These are phyloP conservation scores for Xylaria multiplex DNA, from an alignment of 2,329 filamentous ascomycete species.

Conservation along the genomic window DNA sequence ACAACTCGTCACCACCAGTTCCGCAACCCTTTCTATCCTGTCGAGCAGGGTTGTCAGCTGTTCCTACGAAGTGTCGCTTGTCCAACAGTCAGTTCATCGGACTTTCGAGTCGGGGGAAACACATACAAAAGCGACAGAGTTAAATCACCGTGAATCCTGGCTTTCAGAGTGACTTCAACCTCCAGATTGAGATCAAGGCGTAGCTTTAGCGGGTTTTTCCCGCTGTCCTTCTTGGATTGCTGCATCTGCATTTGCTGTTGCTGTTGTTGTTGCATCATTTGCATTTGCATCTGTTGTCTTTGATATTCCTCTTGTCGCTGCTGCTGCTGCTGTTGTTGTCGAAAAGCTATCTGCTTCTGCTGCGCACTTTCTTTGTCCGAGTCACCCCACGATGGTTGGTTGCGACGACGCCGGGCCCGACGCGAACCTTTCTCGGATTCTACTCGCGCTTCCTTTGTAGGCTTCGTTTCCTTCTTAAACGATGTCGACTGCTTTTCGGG, in stretches of 20 bases:
- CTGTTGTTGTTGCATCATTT: conserved; percentile 36
- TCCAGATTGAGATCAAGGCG: conserved; percentile 83
- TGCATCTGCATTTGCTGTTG: conserved; percentile 43
- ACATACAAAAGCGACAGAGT: conserved; percentile 56
- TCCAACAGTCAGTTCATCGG: conserved; percentile 16
- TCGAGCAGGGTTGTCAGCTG: conserved; percentile 2
- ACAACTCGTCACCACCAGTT: background rate
- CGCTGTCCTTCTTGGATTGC: conserved; percentile 37
- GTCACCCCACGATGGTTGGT: conserved; percentile 46
- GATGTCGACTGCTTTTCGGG: conserved; percentile 46
- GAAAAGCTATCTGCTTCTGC: conserved; percentile 46
- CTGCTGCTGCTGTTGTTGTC: conserved; percentile 40
- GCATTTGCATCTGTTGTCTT: conserved; percentile 44
- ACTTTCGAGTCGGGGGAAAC: background rate
- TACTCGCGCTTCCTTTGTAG: conserved; percentile 37
- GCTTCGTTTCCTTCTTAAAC: conserved; percentile 50
- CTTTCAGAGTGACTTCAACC: conserved; percentile 86
- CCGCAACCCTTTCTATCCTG: background rate
- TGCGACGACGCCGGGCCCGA: conserved; percentile 46
- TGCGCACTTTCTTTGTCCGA: conserved; percentile 44
- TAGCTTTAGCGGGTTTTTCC: conserved; percentile 73
- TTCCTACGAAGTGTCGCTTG: conserved; percentile 31
- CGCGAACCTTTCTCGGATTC: conserved; percentile 45
- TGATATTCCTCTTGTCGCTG: conserved; percentile 42
- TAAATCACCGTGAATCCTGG: conserved; percentile 84